A percentile compares a stretch with the other conserved stretches of the same genome.
Evolutionary conservation across 306 rosid species (phyloP).

Genomic region (Fragaria vesca): DNA sequence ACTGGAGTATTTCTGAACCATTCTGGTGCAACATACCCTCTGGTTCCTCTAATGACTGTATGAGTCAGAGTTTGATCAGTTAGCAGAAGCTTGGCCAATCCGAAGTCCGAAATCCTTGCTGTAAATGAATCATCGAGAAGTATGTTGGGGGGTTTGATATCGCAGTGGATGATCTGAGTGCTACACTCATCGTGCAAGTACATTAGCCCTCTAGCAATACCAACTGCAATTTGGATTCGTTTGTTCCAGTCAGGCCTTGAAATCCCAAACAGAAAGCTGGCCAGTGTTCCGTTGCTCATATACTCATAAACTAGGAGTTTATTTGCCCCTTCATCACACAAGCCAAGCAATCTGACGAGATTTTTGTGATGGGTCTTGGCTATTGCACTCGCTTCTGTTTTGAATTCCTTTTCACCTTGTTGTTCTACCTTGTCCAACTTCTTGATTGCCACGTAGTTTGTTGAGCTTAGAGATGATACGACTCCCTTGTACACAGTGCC

Average conservation of each 20-base stretch:
- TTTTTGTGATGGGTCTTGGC: constrained; percentile 37
- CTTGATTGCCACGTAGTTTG: constrained; percentile 39
- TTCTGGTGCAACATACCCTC: constrained; percentile 6
- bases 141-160: constrained; percentile 1
- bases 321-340: constrained; percentile 20
- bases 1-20: background rate
- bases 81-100: constrained; percentile 20
- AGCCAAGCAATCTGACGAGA: constrained; percentile 22
- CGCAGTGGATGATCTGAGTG: constrained; percentile 4
- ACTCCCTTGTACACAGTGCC: constrained; percentile 13
- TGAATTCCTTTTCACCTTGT: constrained; percentile 45
- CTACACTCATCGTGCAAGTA: constrained; percentile 7
- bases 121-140: constrained; percentile 14
- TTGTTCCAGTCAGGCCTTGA: constrained; percentile 27
- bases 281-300: constrained; percentile 26
- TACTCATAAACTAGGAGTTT: constrained; percentile 29
- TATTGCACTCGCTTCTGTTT: constrained; percentile 31
- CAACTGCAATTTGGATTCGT: constrained; percentile 6
- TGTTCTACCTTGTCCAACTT: constrained; percentile 33
- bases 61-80: constrained; percentile 9
- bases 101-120: constrained; percentile 16
- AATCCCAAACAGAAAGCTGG: constrained; percentile 17
- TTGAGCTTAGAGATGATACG: constrained; percentile 9
- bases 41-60: constrained; percentile 7
- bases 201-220: background rate